phyloP scores from a whole-genome alignment of 306 rosid species.

The Citrullus colocynthis region DNA sequence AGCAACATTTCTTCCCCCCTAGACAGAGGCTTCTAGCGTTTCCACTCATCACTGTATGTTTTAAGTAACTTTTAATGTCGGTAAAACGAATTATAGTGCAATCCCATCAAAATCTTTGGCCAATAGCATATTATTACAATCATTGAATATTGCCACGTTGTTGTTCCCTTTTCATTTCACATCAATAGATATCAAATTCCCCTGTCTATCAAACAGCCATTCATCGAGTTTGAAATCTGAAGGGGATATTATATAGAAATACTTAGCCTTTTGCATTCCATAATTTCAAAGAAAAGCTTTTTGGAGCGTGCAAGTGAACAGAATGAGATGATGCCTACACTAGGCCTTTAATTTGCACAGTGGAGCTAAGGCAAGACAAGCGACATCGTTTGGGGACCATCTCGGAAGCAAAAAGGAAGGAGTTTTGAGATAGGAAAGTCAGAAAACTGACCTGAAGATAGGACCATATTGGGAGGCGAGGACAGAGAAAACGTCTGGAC shows the following conservation, averaged over 20 bases:
- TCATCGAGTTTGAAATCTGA: neutral
- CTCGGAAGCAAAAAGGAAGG: neutral
- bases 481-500: conserved; percentile 81
- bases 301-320: conserved; percentile 3
- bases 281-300: neutral
- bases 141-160: neutral
- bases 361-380: neutral
- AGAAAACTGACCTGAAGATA: conserved; percentile 59
- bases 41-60: neutral
- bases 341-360: neutral
- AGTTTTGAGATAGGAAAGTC: neutral
- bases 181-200: neutral
- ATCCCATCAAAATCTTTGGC: conserved; percentile 1
- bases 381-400: neutral
- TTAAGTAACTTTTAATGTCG: neutral
- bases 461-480: conserved; percentile 86
- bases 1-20: neutral
- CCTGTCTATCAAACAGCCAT: neutral
- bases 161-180: neutral
- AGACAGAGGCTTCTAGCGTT: neutral
- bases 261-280: neutral
- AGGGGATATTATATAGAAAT: neutral
- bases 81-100: neutral
- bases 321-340: neutral
- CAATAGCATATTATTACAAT: neutral